Evolutionary conservation across 2,329 filamentous ascomycete genomes (phyloP), one percentile per base, ranked within the genome.

Genomic region (Diaporthe sp.): DNA sequence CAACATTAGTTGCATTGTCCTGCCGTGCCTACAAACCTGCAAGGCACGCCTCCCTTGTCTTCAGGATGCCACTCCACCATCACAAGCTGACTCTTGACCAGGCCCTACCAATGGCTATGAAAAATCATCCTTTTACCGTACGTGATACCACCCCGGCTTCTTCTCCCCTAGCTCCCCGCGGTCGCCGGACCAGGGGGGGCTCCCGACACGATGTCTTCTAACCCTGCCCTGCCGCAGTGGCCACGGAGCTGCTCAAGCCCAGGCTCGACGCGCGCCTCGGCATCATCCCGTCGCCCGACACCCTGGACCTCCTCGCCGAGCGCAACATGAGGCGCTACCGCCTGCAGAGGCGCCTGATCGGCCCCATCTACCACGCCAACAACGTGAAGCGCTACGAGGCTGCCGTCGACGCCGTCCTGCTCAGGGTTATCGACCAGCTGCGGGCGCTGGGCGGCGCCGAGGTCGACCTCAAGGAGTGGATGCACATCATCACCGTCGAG

Each of bases 401-500:
- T 0, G 82, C 82, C 0, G 79, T 89, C 8, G 85, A 88, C 37
- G 75, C 75, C 0, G 86, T 87, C 1, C 76, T 89, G 9, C 73
- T 79, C 4, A 77, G 78, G 0, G 82, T 80, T 1, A 75, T 87
- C 1, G 73, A 80, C 3, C 83, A 82, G 35, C 76, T 90, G 0
- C 79, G 78, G 5, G 72, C 74, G 0, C 77, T 88, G 1, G 59
- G 82, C 0, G 86, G 86, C 0, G 77, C 79, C 1, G 81, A 85
- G 37, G 77, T 89, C 5, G 86, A 89, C 72, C 77, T 90, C 25
- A 87, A 86, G 68, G 85, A 88, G 71, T 90, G 88, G 88, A 89
- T 89, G 87, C 88, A 90, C 79, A 89, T 90, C 72, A 81, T 88
- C 25, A 85, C 84, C 1, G 86, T 90, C 39, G 88, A 90, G 75